Evolutionary conservation across 768 basidiomycete species (phyloP).

Genomic region (Rhodotorula diobovata): DNA sequence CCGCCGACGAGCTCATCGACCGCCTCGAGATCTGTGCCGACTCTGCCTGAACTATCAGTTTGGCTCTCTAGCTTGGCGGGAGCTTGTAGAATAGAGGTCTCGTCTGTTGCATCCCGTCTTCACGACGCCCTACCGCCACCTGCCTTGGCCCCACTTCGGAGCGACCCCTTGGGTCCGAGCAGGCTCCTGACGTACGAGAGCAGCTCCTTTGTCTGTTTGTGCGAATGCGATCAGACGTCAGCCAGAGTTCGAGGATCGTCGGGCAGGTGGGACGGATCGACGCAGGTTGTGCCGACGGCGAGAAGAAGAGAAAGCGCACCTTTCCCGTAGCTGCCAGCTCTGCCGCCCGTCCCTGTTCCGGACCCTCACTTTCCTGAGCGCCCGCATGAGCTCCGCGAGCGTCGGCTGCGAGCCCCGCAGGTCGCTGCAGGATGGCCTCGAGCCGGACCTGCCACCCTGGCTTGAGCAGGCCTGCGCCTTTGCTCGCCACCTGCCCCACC

Average conservation of each 20-base stretch:
- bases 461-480: background rate
- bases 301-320: background rate
- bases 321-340: background rate
- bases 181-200: slow-evolving; percentile 9
- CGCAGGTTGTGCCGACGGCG: too few relatives aligned
- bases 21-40: background rate
- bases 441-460: slow-evolving; percentile 24
- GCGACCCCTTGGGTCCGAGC: slow-evolving; percentile 6
- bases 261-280: too few relatives aligned
- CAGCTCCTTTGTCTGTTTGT: slow-evolving; percentile 12
- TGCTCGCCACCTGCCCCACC: too few relatives aligned
- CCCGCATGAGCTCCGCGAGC: background rate
- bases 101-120: too few relatives aligned
- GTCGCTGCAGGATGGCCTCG: slow-evolving; percentile 11
- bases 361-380: background rate
- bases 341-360: too few relatives aligned
- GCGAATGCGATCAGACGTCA: too few relatives aligned
- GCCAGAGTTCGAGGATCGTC: too few relatives aligned
- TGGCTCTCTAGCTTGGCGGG: too few relatives aligned
- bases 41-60: too few relatives aligned
- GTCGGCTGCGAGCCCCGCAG: background rate
- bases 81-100: too few relatives aligned
- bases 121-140: too few relatives aligned
- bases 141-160: too few relatives aligned
- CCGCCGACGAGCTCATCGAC: background rate